Evolutionary conservation across 2,329 filamentous ascomycete species (phyloP).

Genomic region (Chaetomium olivaceum): DNA sequence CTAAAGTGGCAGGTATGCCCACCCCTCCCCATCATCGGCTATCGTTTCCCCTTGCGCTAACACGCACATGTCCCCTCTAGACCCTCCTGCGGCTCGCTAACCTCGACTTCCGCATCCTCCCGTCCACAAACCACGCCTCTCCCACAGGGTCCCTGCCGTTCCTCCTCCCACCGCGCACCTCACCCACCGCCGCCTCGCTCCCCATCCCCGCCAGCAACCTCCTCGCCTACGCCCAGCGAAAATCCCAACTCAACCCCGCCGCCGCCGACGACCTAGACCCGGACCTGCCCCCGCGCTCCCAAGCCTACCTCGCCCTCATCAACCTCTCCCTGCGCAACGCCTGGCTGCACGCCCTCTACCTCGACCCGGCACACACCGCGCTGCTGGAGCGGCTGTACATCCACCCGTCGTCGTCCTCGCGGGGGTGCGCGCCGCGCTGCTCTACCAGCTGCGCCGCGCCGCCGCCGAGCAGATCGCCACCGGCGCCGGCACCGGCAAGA

Average conservation of each 20-base stretch:
- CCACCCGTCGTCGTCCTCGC: slow-evolving; percentile 58
- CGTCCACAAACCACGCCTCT: slow-evolving; percentile 91
- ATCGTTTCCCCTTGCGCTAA: slow-evolving; percentile 7
- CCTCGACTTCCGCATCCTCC: slow-evolving; percentile 64
- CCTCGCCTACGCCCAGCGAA: slow-evolving; percentile 27
- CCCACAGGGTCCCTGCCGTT: slow-evolving; percentile 88
- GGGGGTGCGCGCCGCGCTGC: slow-evolving; percentile 64
- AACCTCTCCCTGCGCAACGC: slow-evolving; percentile 78
- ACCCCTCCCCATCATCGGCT: not conserved
- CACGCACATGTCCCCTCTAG: slow-evolving; percentile 45
- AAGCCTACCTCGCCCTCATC: slow-evolving; percentile 77
- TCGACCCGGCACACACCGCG: slow-evolving; percentile 65
- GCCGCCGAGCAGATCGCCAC: slow-evolving; percentile 73
- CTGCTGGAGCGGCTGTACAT: slow-evolving; percentile 76
- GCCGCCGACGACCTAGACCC: slow-evolving; percentile 19
- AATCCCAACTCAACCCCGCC: slow-evolving; percentile 6
- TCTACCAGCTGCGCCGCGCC: slow-evolving; percentile 68
- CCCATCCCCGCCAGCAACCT: slow-evolving; percentile 34
- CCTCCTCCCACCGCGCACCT: slow-evolving; percentile 57
- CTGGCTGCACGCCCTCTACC: slow-evolving; percentile 85
- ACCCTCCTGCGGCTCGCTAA: slow-evolving; percentile 78
- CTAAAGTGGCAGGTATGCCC: slow-evolving; percentile 90
- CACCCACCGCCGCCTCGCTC: slow-evolving; percentile 34
- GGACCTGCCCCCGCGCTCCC: slow-evolving; percentile 50
- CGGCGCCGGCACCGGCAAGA: slow-evolving; percentile 32